Evolutionary conservation across 768 basidiomycete species (phyloP).

Genomic region (Leccinellum luteum): DNA sequence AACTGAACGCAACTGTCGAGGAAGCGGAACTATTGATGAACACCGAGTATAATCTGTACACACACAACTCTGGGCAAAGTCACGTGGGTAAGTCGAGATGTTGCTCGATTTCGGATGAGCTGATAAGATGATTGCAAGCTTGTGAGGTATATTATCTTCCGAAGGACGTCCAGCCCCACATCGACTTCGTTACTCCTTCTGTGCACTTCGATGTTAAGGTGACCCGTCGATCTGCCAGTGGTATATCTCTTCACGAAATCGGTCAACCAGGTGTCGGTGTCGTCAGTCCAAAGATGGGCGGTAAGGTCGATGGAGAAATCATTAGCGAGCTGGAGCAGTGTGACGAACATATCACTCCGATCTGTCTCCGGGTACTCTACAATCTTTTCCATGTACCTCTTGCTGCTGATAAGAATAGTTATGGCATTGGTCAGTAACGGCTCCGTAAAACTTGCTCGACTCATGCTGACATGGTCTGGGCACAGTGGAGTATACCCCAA

Average conservation of each 20-base stretch:
- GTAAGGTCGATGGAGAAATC: constrained; percentile 7
- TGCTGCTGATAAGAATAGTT: constrained; percentile 30
- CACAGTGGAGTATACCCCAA: constrained; percentile 35
- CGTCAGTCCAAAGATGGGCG: constrained; percentile 14
- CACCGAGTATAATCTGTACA: constrained; percentile 32
- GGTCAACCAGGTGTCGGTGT: constrained; percentile 15
- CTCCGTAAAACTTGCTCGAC: not conserved
- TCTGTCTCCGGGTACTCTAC: constrained; percentile 31
- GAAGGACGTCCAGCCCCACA: constrained; percentile 27
- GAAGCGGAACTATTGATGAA: constrained; percentile 34
- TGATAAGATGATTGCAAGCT: constrained; percentile 13
- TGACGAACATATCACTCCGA: constrained; percentile 29
- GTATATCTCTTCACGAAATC: constrained; percentile 3
- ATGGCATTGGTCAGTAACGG: constrained; percentile 28
- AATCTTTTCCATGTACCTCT: constrained; percentile 23
- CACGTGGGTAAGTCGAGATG: constrained; percentile 22
- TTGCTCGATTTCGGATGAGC: not conserved
- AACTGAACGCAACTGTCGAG: constrained; percentile 25
- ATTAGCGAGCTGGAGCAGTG: constrained; percentile 18
- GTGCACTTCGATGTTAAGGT: constrained; percentile 33
- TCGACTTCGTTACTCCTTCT: constrained; percentile 36
- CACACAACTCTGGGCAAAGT: constrained; percentile 25
- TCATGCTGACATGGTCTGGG: not conserved
- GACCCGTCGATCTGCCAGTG: constrained; percentile 17
- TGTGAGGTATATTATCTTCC: constrained; percentile 35